Conservation (phyloP, 768 basidiomycete species). For the Trametes gibbosa region DNA sequence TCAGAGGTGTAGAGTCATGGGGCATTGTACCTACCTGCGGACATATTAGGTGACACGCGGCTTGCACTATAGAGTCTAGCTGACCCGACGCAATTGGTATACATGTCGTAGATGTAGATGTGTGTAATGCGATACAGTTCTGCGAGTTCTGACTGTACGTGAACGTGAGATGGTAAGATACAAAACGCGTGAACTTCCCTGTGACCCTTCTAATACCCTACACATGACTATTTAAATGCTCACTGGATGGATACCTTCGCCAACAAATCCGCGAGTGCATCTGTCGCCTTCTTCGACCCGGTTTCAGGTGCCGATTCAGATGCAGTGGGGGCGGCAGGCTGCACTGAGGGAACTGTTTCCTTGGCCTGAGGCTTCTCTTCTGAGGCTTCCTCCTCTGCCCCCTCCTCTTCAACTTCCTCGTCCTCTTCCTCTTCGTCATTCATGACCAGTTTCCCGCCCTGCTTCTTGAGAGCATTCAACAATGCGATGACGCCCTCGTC, state of each 20-base stretch:
- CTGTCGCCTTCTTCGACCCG: constrained; percentile 38
- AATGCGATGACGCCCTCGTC: constrained; percentile 60
- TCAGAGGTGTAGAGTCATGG: background rate
- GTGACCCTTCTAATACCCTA: constrained; percentile 3
- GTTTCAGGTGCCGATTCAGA: constrained; percentile 20
- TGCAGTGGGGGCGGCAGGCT: background rate
- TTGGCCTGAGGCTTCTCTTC: constrained; percentile 26
- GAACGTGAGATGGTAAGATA: constrained; percentile 12
- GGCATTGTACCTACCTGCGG: background rate
- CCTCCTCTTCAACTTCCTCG: constrained; percentile 51
- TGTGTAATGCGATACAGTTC: constrained; percentile 1
- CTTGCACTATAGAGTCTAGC: no score
- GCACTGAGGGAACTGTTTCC: constrained; percentile 28
- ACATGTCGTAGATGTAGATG: constrained; percentile 10
- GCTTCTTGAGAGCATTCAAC: constrained; percentile 51
- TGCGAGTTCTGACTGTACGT: background rate
- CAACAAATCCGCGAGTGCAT: constrained; percentile 64
- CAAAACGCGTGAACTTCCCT: constrained; percentile 6
- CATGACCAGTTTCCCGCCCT: constrained; percentile 64
- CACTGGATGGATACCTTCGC: constrained; percentile 50
- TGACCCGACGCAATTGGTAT: constrained; percentile 10
- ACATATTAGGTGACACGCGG: no score
- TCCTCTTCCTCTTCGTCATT: constrained; percentile 80
- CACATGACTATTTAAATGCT: background rate
- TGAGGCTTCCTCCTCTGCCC: constrained; percentile 38